phyloP scores from a whole-genome alignment of 805 yeast genomes.

The Lipomyces sp. region DNA sequence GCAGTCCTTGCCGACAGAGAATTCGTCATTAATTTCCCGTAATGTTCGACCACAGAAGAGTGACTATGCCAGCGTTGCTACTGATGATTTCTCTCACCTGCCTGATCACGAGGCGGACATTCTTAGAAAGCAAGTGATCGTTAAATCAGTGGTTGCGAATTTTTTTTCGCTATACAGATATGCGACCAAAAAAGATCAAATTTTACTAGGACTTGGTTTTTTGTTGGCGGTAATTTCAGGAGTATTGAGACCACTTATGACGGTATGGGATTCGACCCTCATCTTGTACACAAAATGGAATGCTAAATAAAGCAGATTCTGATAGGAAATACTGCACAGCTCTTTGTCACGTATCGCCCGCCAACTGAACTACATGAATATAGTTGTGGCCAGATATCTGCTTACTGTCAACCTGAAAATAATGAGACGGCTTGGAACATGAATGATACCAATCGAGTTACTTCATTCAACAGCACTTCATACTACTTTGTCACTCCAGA shows the following conservation, averaged over 20 bases:
- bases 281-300: not conserved
- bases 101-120: slow-evolving; percentile 44
- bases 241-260: slow-evolving; percentile 12
- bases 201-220: slow-evolving; percentile 3
- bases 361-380: not conserved
- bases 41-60: too few relatives aligned
- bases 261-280: not conserved
- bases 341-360: slow-evolving; percentile 8
- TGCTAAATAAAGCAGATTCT: not conserved
- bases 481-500: slow-evolving; percentile 5
- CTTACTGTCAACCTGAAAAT: not conserved
- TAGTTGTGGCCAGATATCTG: not conserved
- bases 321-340: slow-evolving; percentile 5
- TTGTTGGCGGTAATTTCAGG: slow-evolving; percentile 8
- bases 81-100: slow-evolving; percentile 38
- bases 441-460: not conserved
- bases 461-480: not conserved
- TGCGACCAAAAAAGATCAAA: slow-evolving; percentile 37
- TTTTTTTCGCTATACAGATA: slow-evolving; percentile 44
- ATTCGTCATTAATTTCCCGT: slow-evolving; percentile 13
- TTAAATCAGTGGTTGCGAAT: slow-evolving; percentile 36
- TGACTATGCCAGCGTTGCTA: too few relatives aligned
- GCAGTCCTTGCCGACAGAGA: not conserved
- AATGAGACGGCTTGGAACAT: not conserved
- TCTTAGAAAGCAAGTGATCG: slow-evolving; percentile 44